Evolutionary conservation across 2,329 filamentous ascomycete genomes (phyloP).

Genomic region (Cercospora citrullina): DNA sequence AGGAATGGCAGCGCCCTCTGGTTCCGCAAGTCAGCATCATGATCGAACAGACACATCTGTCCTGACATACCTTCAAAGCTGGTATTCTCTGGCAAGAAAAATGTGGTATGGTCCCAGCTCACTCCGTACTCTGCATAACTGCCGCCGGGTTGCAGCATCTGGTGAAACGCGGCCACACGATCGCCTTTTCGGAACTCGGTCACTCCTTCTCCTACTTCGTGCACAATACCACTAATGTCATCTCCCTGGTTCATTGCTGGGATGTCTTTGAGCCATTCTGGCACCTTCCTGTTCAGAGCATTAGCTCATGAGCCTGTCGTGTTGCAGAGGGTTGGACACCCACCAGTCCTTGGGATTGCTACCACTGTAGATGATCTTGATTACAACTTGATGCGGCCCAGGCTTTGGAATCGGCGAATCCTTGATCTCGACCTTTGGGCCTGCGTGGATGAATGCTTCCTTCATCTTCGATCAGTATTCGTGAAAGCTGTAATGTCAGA

Average conservation of each 20-base stretch:
- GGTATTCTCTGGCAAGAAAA: slow-evolving; percentile 53
- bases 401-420: slow-evolving; percentile 48
- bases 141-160: slow-evolving; percentile 53
- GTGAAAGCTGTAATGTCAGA: no score
- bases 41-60: background rate
- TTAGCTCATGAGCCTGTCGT: background rate
- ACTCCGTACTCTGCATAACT: slow-evolving; percentile 64
- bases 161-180: slow-evolving; percentile 58
- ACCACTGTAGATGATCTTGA: slow-evolving; percentile 36
- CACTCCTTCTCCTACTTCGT: slow-evolving; percentile 57
- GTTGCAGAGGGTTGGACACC: background rate
- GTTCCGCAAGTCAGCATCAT: background rate
- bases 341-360: slow-evolving; percentile 39
- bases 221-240: slow-evolving; percentile 48
- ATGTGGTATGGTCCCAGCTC: slow-evolving; percentile 57
- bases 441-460: slow-evolving; percentile 40
- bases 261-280: slow-evolving; percentile 22
- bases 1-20: slow-evolving; percentile 49
- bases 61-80: slow-evolving; percentile 52
- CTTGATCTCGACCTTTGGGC: slow-evolving; percentile 39
- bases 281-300: slow-evolving; percentile 21
- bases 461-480: slow-evolving; percentile 35
- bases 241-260: slow-evolving; percentile 37
- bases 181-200: slow-evolving; percentile 60
- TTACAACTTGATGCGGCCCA: slow-evolving; percentile 36